Conservation (phyloP, 352 stramenopile genomes). For the Globisporangium megalacanthum region DNA sequence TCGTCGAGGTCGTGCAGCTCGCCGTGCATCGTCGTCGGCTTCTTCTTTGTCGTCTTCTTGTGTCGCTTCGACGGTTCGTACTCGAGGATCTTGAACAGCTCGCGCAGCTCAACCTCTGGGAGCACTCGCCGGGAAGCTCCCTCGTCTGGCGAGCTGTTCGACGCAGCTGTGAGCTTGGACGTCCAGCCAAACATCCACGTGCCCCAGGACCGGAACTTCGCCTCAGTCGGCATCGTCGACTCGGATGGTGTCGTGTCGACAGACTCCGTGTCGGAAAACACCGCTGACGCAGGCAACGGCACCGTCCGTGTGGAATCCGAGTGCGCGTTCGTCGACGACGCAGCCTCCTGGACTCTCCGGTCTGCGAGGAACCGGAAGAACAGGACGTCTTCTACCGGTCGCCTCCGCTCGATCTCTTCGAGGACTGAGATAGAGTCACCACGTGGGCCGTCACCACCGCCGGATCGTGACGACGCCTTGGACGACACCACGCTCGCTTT, state of each 20-base stretch:
- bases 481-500: slow-evolving; percentile 7
- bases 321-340: slow-evolving; percentile 14
- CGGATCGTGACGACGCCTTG: slow-evolving; percentile 3
- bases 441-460: not conserved
- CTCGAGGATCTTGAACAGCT: slow-evolving; percentile 87
- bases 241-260: slow-evolving; percentile 76
- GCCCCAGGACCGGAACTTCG: slow-evolving; percentile 75
- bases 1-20: slow-evolving; percentile 14
- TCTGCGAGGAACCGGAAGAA: slow-evolving; percentile 84
- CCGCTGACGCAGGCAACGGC: slow-evolving; percentile 37
- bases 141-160: slow-evolving; percentile 21
- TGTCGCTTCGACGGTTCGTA: slow-evolving; percentile 66
- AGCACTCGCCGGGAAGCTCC: slow-evolving; percentile 36
- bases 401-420: slow-evolving; percentile 69
- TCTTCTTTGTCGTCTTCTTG: slow-evolving; percentile 43
- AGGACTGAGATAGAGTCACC: slow-evolving; percentile 18
- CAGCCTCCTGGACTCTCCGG: slow-evolving; percentile 25
- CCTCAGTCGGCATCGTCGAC: slow-evolving; percentile 60
- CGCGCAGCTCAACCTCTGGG: slow-evolving; percentile 74
- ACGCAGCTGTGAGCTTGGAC: slow-evolving; percentile 45
- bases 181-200: slow-evolving; percentile 87
- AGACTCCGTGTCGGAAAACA: slow-evolving; percentile 71
- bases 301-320: slow-evolving; percentile 18
- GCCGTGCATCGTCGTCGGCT: slow-evolving; percentile 5
- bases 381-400: slow-evolving; percentile 75